Base-by-base conservation (phyloP, 2,329 filamentous ascomycete species). In the Sclerotinia subarctica region DNA sequence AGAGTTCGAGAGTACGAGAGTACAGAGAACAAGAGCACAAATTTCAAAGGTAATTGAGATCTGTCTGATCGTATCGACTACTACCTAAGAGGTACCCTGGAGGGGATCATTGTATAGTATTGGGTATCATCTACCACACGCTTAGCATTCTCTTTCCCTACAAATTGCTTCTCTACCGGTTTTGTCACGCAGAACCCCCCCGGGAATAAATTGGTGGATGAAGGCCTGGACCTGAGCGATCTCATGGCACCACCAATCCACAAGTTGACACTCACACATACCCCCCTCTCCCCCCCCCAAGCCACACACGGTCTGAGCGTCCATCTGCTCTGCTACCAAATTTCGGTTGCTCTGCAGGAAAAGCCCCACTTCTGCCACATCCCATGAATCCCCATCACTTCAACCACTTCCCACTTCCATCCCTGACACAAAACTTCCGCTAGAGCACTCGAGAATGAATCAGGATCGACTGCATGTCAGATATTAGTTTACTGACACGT, bases 391-490 rank as follows among this genome's bases (percentile, higher is more conserved):
- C 38, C 35, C 35, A 38, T 38, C 38, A 42, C 38, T 42, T 15
- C 38, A 2, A 15, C 13, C 38, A 42, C 38, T 42, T 13, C 13
- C 38, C 29, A 54, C 52, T 21, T 35, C 13, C 32, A 64, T 64
- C 35, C 49, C 19, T 64, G 60, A 52, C 19, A 64, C 24, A 29
- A 53, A 53, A 44, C 13, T 29, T 52, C 26, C 47, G 38, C 62
- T 64, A 54, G 44, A 44, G 47, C 35, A 42, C 49, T 64, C 32
- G 32, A 64, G 42, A 21, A 66, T 60, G 64, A 66, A 59, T 66
- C 64, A 66, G 64, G 64, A 66, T 66, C 54, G 21, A 46, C 64
- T 66, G 64, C 64, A 66, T 66, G 64, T 66, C 54, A 66, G 64
- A 59, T 60, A 38, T 59, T 66, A 62, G 59, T 13, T 62, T 66